Base-by-base conservation (phyloP, 495 filamentous ascomycete species). In the Usnea hakonensis region DNA sequence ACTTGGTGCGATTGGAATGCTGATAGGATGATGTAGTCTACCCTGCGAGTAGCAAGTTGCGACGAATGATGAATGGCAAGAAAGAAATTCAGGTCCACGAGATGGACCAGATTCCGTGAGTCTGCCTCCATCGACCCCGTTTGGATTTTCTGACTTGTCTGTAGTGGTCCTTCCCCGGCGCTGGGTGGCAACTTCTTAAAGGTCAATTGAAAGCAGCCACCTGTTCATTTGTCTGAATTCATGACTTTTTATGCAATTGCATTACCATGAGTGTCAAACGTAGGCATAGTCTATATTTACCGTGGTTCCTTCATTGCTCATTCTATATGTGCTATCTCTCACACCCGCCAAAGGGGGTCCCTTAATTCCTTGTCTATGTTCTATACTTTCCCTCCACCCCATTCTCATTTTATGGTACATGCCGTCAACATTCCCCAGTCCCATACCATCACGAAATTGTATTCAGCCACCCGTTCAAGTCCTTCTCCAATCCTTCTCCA, bases 61-160 rank as follows among this genome's bases (percentile, higher is more conserved):
- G 65, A 23, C 62, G 72, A 35, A 69, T 69, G 61, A 71, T 76
- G 66, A 76, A 75, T 35, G 72, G 64, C 2, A 70, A 69, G 43
- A 62, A 62, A 35, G 69, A 70, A 38, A 66, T 74, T 16, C 60
- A 68, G 41, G 64, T 73, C n/a, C 65, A 65, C 55, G 69, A 48
- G 16, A 70, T 73, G 36, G 69, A 68, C 30, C 68, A 72, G 53
- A 69, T 73, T 28, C 68, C 70, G 63, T 67, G 60, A 65, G 67
- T 37, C 19, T 14, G 7, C 33, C 21, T 28, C 16, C 13, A 43
- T 9, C n/a, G 44, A 17, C 16, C 28, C 28, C 21, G 26, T 56
- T 6, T 52, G 19, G 5, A 44, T 8, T 35, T 23, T 35, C 32
- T 61, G 30, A 54, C 38, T 16, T n/a, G 36, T 36, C 1, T 46